Conservation (phyloP, 176 grass and related monocot genomes). For the Oryza coarctata region DNA sequence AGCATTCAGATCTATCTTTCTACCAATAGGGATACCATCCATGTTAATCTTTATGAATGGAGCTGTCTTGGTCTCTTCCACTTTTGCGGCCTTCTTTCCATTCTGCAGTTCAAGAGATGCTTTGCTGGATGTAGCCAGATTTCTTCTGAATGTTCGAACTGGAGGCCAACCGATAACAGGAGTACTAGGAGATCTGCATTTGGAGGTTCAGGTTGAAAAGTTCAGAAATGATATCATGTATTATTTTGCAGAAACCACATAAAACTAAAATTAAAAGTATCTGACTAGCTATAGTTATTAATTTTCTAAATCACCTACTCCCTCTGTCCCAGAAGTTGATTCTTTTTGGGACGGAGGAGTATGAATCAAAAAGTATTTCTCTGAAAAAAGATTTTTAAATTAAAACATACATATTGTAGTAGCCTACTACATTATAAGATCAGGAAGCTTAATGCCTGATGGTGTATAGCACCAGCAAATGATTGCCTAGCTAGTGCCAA, state of each 20-base stretch:
- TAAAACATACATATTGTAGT: background rate
- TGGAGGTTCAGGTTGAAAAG: background rate
- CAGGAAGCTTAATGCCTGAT: background rate
- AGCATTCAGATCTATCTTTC: constrained; percentile 56
- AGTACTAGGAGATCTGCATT: constrained; percentile 45
- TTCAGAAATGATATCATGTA: background rate
- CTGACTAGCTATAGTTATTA: background rate
- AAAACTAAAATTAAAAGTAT: background rate
- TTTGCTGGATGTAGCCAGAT: constrained; percentile 54
- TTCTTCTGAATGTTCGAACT: constrained; percentile 77
- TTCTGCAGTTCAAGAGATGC: constrained; percentile 38
- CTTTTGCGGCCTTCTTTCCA: background rate
- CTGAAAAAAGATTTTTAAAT: background rate
- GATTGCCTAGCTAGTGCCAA: background rate
- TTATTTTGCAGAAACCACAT: background rate
- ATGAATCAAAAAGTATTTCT: background rate
- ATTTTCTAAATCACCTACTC: too few species aligned
- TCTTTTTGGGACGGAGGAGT: too few species aligned
- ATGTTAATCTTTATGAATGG: constrained; percentile 77
- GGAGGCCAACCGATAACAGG: constrained; percentile 89
- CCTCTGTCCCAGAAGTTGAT: too few species aligned
- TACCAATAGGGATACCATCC: constrained; percentile 70
- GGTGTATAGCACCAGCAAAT: background rate
- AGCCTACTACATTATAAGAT: background rate
- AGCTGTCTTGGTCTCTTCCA: constrained; percentile 40